Base-by-base conservation (phyloP, 257 asterid genomes). In the Leptodermis oblonga region DNA sequence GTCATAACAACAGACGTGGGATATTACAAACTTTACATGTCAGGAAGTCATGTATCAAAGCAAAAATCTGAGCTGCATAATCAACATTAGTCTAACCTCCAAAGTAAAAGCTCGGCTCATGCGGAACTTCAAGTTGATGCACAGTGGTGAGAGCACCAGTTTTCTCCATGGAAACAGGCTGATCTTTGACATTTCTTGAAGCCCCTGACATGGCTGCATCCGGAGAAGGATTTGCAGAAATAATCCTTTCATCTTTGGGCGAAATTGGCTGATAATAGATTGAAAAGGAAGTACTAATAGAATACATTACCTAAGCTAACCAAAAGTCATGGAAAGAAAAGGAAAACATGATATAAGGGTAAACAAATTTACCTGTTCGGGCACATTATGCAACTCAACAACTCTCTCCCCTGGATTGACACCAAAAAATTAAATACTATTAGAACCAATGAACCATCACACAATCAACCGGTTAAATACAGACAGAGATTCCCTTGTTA, bases 231-330 rank as follows among this genome's bases (percentile, higher is more conserved):
- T 85, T 89, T 67, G 85, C 84, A 70, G 97, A 77, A 78, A 79
- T 82, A 72, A 82, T 72, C 83, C 93, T 86, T 81, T 89, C 97
- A 81, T 87, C 97, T 82, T 91, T 91, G 62, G 95, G 92, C 28
- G 87, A 74, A 80, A 86, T 76, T 56, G 89, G 83, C 99, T 91
- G 86, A 72, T 63, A 75, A 76, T 72, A 81, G 79, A 76, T 73
- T 71, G 70, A 72, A 80, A 74, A 62, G 70, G 71, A 76, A 79
- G 71, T 60, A 65, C 53, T 72, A 78, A 74, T 59, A 52, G 76
- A 77, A 80, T 65, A 76, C 31, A 59, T 70, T 73, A 78, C 74
- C 79, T 64, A 72, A 72, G 75, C 70, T 76, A 77, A 69, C 62
- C 28, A 71, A 76, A 76, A 56, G 22, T 65, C 52, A 70, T 13